These are phyloP conservation scores for Mycena chlorophos DNA, from an alignment of 768 basidiomycete genomes.

Conservation along the genomic window DNA sequence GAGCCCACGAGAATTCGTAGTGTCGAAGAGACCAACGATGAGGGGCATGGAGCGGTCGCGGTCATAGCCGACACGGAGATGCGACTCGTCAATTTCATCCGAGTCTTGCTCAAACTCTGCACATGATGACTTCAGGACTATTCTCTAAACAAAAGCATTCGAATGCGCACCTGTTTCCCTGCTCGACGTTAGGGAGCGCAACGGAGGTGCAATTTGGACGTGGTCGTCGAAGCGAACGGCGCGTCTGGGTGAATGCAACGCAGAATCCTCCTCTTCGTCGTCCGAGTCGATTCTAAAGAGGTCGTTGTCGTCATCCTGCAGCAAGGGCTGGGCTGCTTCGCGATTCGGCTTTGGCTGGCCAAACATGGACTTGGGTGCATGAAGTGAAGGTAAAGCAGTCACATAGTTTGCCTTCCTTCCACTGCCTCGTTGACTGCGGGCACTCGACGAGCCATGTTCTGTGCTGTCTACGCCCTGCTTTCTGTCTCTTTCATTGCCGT, in stretches of 20 bases:
- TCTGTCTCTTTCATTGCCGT: conserved; percentile 5
- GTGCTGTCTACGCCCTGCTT: conserved; percentile 3
- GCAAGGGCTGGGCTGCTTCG: conserved; percentile 59
- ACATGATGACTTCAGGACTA: conserved; percentile 11
- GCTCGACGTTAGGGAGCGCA: conserved; percentile 72
- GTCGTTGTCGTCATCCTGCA: conserved; percentile 36
- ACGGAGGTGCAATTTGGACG: conserved; percentile 65
- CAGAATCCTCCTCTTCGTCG: conserved; percentile 41
- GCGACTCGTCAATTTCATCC: conserved; percentile 72
- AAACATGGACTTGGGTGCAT: conserved; percentile 7
- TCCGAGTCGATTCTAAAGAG: conserved; percentile 60
- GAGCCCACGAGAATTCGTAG: conserved; percentile 56
- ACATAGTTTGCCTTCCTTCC: not conserved
- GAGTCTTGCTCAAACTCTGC: conserved; percentile 83
- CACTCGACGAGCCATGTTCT: conserved; percentile 1
- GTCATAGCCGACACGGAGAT: conserved; percentile 36
- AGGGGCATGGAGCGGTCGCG: conserved; percentile 67
- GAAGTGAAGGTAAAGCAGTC: conserved; percentile 1
- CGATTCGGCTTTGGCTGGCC: not conserved
- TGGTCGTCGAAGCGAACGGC: conserved; percentile 67
- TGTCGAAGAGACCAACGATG: conserved; percentile 76
- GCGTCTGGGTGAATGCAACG: conserved; percentile 30
- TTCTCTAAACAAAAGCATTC: conserved; percentile 12
- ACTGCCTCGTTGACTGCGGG: not conserved
- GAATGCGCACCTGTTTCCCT: conserved; percentile 76